Conservation (phyloP, 2,329 filamentous ascomycete species). For the Cercospora sp. region DNA sequence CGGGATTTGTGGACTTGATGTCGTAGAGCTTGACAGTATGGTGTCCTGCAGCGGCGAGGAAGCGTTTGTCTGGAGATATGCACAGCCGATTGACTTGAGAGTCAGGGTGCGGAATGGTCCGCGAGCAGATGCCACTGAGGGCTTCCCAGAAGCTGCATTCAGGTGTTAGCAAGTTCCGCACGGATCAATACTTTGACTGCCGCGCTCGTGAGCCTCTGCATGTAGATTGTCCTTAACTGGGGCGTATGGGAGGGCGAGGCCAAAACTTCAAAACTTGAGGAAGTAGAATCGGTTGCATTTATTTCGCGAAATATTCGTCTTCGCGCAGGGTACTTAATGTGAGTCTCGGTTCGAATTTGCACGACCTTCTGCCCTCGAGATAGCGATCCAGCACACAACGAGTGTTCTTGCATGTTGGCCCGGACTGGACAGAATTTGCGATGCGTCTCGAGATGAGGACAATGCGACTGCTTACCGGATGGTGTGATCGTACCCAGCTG, state of each 20-base stretch:
- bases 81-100: constrained; percentile 98
- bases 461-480: constrained; percentile 59
- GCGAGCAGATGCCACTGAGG: constrained; percentile 93
- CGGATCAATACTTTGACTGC: neutral
- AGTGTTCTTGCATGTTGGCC: neutral
- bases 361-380: neutral
- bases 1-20: constrained; percentile 97
- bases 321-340: neutral
- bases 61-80: constrained; percentile 97
- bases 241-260: neutral
- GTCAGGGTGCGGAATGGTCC: constrained; percentile 96
- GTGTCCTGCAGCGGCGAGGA: constrained; percentile 76
- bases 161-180: neutral
- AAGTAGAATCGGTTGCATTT: neutral
- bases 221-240: neutral
- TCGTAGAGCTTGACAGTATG: constrained; percentile 97
- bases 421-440: neutral
- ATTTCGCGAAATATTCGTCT: neutral
- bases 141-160: constrained; percentile 88
- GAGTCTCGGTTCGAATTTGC: neutral
- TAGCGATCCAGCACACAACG: neutral
- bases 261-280: neutral
- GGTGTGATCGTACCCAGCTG: constrained; percentile 72
- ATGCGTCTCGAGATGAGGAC: neutral
- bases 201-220: neutral